phyloP scores from a whole-genome alignment of 768 basidiomycete genomes.

The Mycena leptocephala region DNA sequence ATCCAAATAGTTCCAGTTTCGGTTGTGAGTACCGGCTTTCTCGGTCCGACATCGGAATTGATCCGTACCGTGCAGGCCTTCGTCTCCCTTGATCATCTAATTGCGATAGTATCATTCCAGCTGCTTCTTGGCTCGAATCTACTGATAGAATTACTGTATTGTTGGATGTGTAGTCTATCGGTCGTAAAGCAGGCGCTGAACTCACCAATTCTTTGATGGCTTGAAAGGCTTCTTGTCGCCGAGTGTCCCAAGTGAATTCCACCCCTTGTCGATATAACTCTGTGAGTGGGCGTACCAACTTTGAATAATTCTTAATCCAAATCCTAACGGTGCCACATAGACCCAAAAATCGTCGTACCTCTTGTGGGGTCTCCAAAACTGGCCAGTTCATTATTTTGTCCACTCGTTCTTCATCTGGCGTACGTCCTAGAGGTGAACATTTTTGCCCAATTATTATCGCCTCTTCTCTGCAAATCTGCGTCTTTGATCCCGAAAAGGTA shows the following conservation, averaged over 20 bases:
- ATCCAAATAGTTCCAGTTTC: constrained; percentile 57
- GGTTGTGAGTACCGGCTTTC: constrained; percentile 55
- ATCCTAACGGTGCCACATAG: constrained; percentile 40
- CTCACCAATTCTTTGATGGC: constrained; percentile 46
- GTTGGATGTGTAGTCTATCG: constrained; percentile 49
- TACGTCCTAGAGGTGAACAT: constrained; percentile 45
- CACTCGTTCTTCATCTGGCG: constrained; percentile 40
- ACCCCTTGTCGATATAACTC: constrained; percentile 39
- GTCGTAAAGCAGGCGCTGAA: constrained; percentile 42
- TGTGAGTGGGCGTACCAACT: constrained; percentile 36
- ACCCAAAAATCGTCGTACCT: constrained; percentile 50
- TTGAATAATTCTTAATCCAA: constrained; percentile 41
- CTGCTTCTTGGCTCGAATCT: constrained; percentile 48
- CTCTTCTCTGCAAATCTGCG: constrained; percentile 38
- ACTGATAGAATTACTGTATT: constrained; percentile 48
- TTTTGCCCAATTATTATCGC: constrained; percentile 45
- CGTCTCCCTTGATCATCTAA: constrained; percentile 42
- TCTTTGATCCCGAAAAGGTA: constrained; percentile 54
- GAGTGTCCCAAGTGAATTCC: constrained; percentile 50
- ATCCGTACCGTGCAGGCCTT: constrained; percentile 51
- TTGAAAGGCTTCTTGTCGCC: constrained; percentile 36
- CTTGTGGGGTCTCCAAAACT: constrained; percentile 30
- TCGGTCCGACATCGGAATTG: constrained; percentile 48
- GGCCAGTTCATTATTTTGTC: constrained; percentile 45
- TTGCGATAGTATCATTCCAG: constrained; percentile 52